Conservation (phyloP, 1,284 basidiomycete genomes). For the Apiotrichum veenhuisii region DNA sequence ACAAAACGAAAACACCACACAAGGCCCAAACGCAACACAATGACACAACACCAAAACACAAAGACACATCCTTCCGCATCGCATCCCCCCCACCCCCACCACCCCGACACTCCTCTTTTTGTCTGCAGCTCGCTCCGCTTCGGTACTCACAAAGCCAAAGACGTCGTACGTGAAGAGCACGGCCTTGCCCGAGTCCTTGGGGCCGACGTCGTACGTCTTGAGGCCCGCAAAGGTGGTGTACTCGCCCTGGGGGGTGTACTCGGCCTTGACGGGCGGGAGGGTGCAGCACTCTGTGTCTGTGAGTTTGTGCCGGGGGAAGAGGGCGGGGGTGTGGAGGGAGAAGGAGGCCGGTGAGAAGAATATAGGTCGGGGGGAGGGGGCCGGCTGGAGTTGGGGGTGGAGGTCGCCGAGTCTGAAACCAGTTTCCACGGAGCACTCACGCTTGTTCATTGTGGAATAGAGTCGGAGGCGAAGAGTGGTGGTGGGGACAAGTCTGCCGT, state of each 20-base stretch:
- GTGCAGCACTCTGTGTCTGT: slow-evolving; percentile 51
- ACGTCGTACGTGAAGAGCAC: slow-evolving; percentile 37
- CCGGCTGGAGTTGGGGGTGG: too few relatives aligned
- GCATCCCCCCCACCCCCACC: too few relatives aligned
- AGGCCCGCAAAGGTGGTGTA: slow-evolving; percentile 45
- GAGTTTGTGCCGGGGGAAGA: neutral
- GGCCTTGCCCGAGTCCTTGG: slow-evolving; percentile 35
- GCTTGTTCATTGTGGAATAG: neutral
- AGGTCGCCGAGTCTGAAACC: neutral
- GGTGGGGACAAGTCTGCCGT: too few relatives aligned
- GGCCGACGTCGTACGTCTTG: slow-evolving; percentile 46
- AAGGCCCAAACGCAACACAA: too few relatives aligned
- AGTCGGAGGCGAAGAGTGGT: neutral
- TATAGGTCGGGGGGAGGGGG: too few relatives aligned
- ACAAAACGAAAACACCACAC: too few relatives aligned
- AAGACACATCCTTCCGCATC: too few relatives aligned
- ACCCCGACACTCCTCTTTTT: too few relatives aligned
- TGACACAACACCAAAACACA: too few relatives aligned
- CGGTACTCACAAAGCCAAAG: slow-evolving; percentile 44
- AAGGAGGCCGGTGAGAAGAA: too few relatives aligned
- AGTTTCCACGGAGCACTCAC: neutral
- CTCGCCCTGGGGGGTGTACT: slow-evolving; percentile 53
- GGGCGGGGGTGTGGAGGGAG: too few relatives aligned
- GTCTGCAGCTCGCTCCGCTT: too few relatives aligned
- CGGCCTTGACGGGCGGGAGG: slow-evolving; percentile 51